These are phyloP conservation scores for Plasmodium adleri DNA, from an alignment of 169 alveolate species.

Conservation along the genomic window DNA sequence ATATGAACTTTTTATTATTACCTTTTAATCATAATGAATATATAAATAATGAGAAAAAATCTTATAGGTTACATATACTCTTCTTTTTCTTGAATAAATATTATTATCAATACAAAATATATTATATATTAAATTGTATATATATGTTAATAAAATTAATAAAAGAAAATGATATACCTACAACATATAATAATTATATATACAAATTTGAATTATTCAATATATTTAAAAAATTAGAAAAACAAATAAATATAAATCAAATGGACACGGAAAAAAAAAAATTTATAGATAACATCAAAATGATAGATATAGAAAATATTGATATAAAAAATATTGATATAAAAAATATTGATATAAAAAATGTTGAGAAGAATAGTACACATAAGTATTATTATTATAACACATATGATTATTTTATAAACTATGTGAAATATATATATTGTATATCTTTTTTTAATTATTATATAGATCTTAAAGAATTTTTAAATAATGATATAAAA, in stretches of 20 bases:
- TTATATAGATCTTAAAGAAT: constrained; percentile 8
- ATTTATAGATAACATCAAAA: too few species aligned
- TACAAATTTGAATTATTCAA: constrained; percentile 36
- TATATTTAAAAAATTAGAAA: constrained; percentile 24
- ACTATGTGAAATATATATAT: constrained; percentile 47
- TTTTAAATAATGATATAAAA: background rate
- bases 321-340: too few species aligned
- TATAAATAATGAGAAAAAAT: background rate
- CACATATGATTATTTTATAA: constrained; percentile 57
- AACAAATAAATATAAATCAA: background rate
- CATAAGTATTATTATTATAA: background rate
- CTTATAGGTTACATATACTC: constrained; percentile 15
- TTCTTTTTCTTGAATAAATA: constrained; percentile 19
- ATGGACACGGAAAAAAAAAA: background rate
- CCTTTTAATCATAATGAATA: background rate
- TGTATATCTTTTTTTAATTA: constrained; percentile 31
- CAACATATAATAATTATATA: background rate
- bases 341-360: too few species aligned
- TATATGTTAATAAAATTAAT: constrained; percentile 36
- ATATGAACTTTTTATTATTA: too few species aligned
- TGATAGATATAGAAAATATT: too few species aligned
- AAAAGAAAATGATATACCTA: constrained; percentile 26
- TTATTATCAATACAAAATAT: constrained; percentile 27
- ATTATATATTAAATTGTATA: constrained; percentile 40
- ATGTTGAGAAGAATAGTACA: background rate